These are phyloP conservation scores for Aspergillus kassunensis DNA, from an alignment of 495 filamentous ascomycete genomes.

Conservation along the genomic window DNA sequence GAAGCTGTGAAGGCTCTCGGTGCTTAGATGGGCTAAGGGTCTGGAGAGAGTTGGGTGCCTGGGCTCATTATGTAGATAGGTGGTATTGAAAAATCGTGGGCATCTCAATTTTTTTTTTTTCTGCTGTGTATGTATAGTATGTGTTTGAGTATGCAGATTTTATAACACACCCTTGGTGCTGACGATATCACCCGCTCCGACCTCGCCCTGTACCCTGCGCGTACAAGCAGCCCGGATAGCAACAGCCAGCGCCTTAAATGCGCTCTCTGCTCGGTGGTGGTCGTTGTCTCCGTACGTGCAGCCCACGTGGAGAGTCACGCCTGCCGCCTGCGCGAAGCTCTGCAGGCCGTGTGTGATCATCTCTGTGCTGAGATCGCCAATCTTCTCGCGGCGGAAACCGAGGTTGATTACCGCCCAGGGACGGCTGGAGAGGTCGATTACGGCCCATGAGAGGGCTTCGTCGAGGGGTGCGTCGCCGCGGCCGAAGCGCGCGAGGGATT, in stretches of 20 bases:
- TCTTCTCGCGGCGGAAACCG: conserved; percentile 80
- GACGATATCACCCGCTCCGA: conserved; percentile 82
- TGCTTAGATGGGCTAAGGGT: not conserved
- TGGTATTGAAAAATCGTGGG: no score
- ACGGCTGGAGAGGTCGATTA: conserved; percentile 89
- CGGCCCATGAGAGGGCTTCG: conserved; percentile 89
- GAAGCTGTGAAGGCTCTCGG: conserved; percentile 35
- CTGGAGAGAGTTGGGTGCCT: not conserved
- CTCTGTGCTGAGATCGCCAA: conserved; percentile 87
- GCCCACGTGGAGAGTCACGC: conserved; percentile 92
- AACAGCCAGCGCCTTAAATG: conserved; percentile 93
- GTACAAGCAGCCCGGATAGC: conserved; percentile 73
- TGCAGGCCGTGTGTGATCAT: conserved; percentile 96
- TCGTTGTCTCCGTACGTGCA: conserved; percentile 86
- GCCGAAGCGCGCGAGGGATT: conserved; percentile 85
- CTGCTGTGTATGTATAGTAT: no score
- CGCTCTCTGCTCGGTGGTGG: conserved; percentile 93
- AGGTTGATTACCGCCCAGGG: conserved; percentile 80
- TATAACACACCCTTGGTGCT: conserved; percentile 88
- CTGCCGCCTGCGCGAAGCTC: conserved; percentile 86
- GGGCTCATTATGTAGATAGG: no score
- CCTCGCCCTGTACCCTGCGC: conserved; percentile 64
- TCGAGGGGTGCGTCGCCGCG: conserved; percentile 88
- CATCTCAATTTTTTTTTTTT: no score
- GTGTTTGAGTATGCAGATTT: no score